Evolutionary conservation across 306 rosid species (phyloP).

Genomic region (Casuarina cunninghamiana): DNA sequence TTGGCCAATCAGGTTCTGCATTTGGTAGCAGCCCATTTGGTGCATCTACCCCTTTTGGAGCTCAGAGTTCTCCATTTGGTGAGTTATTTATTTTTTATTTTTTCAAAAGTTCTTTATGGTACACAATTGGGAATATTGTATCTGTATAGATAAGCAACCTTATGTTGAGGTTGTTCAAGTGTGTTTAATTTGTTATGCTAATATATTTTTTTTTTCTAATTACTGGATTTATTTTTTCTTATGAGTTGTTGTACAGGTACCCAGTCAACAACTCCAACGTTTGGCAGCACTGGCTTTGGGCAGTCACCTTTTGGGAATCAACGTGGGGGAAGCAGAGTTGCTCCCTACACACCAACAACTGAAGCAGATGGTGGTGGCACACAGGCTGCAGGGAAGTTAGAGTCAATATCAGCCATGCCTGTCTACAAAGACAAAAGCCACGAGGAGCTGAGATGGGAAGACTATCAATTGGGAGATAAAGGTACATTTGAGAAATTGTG

Average conservation of each 20-base stretch:
- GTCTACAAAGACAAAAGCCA: constrained; percentile 87
- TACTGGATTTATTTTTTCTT: constrained; percentile 11
- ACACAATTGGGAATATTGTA: not conserved
- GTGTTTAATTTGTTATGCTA: not conserved
- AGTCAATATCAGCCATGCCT: constrained; percentile 96
- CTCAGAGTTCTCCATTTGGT: constrained; percentile 83
- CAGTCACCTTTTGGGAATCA: constrained; percentile 76
- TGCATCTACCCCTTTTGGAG: constrained; percentile 66
- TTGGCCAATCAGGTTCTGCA: constrained; percentile 75
- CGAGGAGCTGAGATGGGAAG: constrained; percentile 98
- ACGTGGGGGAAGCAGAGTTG: constrained; percentile 82
- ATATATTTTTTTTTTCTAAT: constrained; percentile 6
- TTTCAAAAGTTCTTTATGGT: not conserved
- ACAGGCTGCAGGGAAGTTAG: constrained; percentile 60
- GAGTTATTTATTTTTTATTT: constrained; percentile 28
- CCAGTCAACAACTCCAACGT: constrained; percentile 58
- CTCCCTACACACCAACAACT: constrained; percentile 66
- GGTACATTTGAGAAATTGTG: constrained; percentile 32
- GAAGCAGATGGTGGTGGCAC: constrained; percentile 65
- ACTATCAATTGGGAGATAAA: constrained; percentile 91
- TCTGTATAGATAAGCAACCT: not conserved
- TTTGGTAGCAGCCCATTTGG: constrained; percentile 80
- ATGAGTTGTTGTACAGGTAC: constrained; percentile 50
- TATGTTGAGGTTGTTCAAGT: not conserved
- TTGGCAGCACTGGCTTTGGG: constrained; percentile 64